Evolutionary conservation across 108 stramenopile genomes (phyloP), one percentile per base, ranked within the genome.

Genomic region (Mayamaea pseudoterrestris): DNA sequence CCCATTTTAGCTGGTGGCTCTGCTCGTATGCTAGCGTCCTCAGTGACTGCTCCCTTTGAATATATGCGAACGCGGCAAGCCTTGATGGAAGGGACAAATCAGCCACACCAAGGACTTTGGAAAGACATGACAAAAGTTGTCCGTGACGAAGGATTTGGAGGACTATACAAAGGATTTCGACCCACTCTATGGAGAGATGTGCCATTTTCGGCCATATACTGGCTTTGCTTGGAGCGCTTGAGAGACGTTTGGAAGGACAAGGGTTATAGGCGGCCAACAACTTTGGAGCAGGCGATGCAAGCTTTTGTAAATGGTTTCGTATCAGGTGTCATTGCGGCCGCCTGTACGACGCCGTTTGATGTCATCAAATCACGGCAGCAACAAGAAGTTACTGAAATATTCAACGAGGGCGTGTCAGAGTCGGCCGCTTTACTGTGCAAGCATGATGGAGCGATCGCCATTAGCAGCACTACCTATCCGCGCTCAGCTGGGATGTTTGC

Each of bases 291-390:
- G 31, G 56, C 57, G 18, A 51, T 49, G 2, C 52, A 66, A n/a
- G 75, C 90, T 1, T 79, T 98, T 30, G 14, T 85, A 11, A 69
- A 76, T 50, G 94, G 97, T 2, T 67, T 80, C 13, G 52, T 57
- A 1, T 73, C 93, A 1, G 95, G 92, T 24, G 52, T 68, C 12
- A 46, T 95, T 30, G 94, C 97, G 5, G 89, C 93, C 11, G 36
- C 78, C 6, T 30, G 72, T 12, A 97, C 95, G 2, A 92, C 91
- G 5, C 97, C 97, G 6, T 78, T 95, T 30, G 97, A 98, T 62
- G 94, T 96, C 17, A 57, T 93, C 56, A 98, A 98, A 60, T 97
- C 97, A 8, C 48, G 88, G 41, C 63, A 42, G 25, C 95, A 96
- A 68, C 60, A 72, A 47, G 37, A 45, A 5, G 20, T 21, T 26